Base-by-base conservation (phyloP, 2,329 filamentous ascomycete genomes). In the Fusarium setosum region DNA sequence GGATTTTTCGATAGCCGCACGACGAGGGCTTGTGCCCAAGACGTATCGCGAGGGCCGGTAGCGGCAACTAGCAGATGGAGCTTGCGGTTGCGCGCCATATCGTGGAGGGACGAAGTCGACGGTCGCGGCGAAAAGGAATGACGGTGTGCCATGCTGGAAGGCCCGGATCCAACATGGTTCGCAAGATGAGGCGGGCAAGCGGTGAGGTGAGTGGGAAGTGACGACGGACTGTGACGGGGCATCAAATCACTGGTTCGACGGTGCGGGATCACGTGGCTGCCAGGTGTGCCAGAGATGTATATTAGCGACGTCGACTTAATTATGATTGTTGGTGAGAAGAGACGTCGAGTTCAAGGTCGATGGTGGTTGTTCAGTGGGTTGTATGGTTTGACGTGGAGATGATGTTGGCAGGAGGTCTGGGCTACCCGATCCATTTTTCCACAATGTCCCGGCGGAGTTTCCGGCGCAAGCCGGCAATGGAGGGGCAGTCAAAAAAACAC, bases 1-100 rank as follows among this genome's bases (percentile, higher is more conserved):
- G 84, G 73, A 58, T 88, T 86, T 72, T 90, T 90, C 54, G 89
- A 90, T 5, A 92, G 83, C 60, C 89, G 86, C 47, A 91, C 84
- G 61, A 90, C 87, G 51, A 92, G 83, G 17, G 88, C 82, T 73
- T 90, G 85, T 51, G 89, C 89, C 78, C 87, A 90, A 41, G 88
- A 87, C 26, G 88, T 85, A 71, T 91, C 88, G 55, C 85, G 83
- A 44, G 85, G 82, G 59, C 90, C 89, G 69, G 90, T 90, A 57
- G 90, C 85, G 58, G 88, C 88, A 32, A 92, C 82, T 31, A 92
- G 84, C 56, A 92, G 83, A 62, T 82, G 86, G 26, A 90, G 78
- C 65, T 86, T 86, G 65, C 77, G 81, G 61, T 77, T 75, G 61
- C 74, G 73, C 6, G 72, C 72, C 69, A 75, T 75, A 34, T 82